phyloP scores from a whole-genome alignment of 768 basidiomycete species.

The Tricholoma saponaceum region DNA sequence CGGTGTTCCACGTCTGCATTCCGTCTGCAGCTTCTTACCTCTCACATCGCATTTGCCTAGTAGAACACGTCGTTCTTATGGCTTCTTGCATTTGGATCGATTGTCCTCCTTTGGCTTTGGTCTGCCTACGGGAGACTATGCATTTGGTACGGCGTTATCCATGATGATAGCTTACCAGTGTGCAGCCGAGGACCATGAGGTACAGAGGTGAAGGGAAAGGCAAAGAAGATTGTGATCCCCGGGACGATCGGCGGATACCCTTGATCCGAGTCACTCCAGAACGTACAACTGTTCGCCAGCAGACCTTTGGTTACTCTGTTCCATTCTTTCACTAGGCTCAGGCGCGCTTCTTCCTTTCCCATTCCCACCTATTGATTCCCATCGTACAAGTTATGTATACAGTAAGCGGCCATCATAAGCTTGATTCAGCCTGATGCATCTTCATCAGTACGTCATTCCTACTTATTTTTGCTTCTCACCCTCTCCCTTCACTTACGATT shows the following conservation, averaged over 20 bases:
- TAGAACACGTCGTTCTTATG: slow-evolving; percentile 76
- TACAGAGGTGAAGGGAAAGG: slow-evolving; percentile 3
- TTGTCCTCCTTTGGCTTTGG: no score
- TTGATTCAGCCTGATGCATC: slow-evolving; percentile 73
- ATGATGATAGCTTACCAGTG: slow-evolving; percentile 73
- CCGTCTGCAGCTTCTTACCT: no score
- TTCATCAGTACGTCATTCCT: slow-evolving; percentile 52
- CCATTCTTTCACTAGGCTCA: slow-evolving; percentile 49
- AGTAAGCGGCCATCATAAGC: slow-evolving; percentile 77
- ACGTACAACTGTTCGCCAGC: slow-evolving; percentile 18
- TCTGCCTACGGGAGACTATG: no score
- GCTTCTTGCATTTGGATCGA: slow-evolving; percentile 61
- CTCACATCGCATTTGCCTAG: slow-evolving; percentile 68
- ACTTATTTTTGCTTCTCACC: not conserved
- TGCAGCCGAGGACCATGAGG: slow-evolving; percentile 3
- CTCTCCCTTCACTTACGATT: not conserved
- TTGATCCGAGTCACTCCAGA: no score
- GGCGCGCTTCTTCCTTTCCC: slow-evolving; percentile 40
- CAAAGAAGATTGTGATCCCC: slow-evolving; percentile 1
- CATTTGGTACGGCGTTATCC: slow-evolving; percentile 76
- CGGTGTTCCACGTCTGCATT: no score
- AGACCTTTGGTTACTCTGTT: slow-evolving; percentile 32
- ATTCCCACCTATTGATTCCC: not conserved
- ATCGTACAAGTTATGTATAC: no score
- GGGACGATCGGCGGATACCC: no score